These are phyloP conservation scores for Debaryomycetaceae sp. DNA, from an alignment of 1,139 yeast genomes.

Conservation along the genomic window DNA sequence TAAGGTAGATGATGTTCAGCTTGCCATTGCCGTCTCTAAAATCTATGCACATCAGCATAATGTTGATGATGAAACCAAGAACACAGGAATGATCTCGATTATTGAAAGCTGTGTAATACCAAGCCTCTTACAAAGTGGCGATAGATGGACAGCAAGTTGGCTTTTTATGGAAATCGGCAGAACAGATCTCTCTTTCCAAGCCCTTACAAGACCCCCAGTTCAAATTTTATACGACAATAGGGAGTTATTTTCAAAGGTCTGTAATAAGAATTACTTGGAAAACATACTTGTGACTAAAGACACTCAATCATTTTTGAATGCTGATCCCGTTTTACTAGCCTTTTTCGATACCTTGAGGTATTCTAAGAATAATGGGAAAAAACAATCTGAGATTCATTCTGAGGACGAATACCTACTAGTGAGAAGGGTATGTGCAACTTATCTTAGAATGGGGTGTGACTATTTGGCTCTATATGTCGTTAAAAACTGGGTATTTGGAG, in stretches of 20 bases:
- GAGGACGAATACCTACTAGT: conserved; percentile 59
- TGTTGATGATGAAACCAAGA: conserved; percentile 2
- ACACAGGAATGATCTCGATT: conserved; percentile 40
- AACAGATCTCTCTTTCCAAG: conserved; percentile 56
- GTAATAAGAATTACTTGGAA: conserved; percentile 16
- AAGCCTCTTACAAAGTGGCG: conserved; percentile 56
- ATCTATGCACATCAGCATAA: conserved; percentile 36
- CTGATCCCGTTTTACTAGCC: conserved; percentile 77
- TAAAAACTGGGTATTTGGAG: conserved; percentile 61
- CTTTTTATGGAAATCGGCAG: conserved; percentile 65
- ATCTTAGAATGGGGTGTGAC: conserved; percentile 90
- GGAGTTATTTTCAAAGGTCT: conserved; percentile 19
- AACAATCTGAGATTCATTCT: conserved; percentile 40
- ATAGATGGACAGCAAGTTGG: conserved; percentile 84
- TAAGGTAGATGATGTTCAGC: conserved; percentile 61
- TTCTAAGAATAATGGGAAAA: conserved; percentile 47
- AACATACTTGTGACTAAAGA: conserved; percentile 30
- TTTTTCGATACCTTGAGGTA: conserved; percentile 61
- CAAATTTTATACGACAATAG: conserved; percentile 31
- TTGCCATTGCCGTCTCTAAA: conserved; percentile 80
- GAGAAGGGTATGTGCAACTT: conserved; percentile 60
- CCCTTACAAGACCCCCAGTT: conserved; percentile 56
- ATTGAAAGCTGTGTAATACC: conserved; percentile 56
- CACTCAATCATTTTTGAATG: conserved; percentile 47
- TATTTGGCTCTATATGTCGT: conserved; percentile 62